phyloP scores from a whole-genome alignment of 192 early-diverging fungal species.

The Mortierella hygrophila region DNA sequence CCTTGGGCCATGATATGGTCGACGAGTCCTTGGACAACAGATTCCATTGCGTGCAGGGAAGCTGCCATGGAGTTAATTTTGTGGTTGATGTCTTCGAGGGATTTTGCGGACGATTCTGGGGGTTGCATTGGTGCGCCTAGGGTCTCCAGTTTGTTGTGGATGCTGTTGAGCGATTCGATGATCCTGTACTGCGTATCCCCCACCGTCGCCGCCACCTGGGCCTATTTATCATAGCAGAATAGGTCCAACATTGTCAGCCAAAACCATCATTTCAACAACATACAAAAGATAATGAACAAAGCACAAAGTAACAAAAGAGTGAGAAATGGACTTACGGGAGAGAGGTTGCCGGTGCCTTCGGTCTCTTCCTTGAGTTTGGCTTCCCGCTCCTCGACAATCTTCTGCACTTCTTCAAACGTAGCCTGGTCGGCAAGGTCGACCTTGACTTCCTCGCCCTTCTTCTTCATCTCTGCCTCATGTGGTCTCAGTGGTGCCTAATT shows the following conservation, averaged over 20 bases:
- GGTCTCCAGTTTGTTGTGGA: slow-evolving; percentile 49
- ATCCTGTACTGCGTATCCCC: slow-evolving; percentile 38
- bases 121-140: slow-evolving; percentile 38
- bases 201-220: slow-evolving; percentile 30
- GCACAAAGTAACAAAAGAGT: background rate
- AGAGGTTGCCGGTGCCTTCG: slow-evolving; percentile 19
- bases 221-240: background rate
- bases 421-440: slow-evolving; percentile 34
- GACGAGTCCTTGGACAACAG: slow-evolving; percentile 50
- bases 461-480: slow-evolving; percentile 46
- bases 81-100: slow-evolving; percentile 33
- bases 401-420: slow-evolving; percentile 40
- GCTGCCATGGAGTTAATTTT: slow-evolving; percentile 35
- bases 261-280: background rate
- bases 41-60: slow-evolving; percentile 52
- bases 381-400: slow-evolving; percentile 44
- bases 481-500: slow-evolving; percentile 35
- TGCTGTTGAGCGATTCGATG: slow-evolving; percentile 50
- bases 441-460: slow-evolving; percentile 31
- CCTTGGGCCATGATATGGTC: slow-evolving; percentile 41
- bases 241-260: background rate
- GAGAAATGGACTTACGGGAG: slow-evolving; percentile 30
- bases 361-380: slow-evolving; percentile 32
- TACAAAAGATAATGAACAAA: background rate
- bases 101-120: slow-evolving; percentile 27